Evolutionary conservation across 1,139 yeast species (phyloP).

Genomic region (Saccharomyces hybrid): DNA sequence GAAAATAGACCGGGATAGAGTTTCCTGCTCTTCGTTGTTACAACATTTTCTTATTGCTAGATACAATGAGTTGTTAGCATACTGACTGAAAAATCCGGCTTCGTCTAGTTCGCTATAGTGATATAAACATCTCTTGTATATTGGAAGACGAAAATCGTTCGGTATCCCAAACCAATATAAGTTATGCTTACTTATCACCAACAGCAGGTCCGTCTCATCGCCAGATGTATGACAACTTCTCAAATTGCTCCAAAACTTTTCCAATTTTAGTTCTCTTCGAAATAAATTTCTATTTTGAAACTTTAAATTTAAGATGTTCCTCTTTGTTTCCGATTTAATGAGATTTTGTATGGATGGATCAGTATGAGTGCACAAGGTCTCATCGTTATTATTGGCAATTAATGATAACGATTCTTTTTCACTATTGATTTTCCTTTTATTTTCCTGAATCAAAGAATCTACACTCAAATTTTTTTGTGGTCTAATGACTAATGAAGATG

Average conservation of each 20-base stretch:
- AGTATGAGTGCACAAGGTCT: background rate
- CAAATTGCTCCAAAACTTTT: background rate
- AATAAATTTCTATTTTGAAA: conserved; percentile 2
- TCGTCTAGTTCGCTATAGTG: background rate
- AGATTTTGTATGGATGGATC: background rate
- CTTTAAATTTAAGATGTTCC: background rate
- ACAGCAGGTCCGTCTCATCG: background rate
- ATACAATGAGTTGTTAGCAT: background rate
- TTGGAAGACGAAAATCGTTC: background rate
- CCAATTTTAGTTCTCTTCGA: background rate
- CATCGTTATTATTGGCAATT: background rate
- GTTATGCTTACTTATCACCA: background rate
- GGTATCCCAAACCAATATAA: conserved; percentile 6
- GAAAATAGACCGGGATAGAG: background rate
- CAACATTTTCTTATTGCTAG: background rate
- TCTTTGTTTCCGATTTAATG: conserved; percentile 1
- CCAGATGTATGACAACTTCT: background rate
- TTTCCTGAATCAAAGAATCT: conserved; percentile 6
- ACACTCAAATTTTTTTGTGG: conserved; percentile 2
- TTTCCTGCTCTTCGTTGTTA: background rate
- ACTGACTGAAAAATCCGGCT: background rate
- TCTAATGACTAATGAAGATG: background rate
- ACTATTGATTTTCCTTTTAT: conserved; percentile 2
- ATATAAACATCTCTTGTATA: conserved; percentile 3
- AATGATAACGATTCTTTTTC: conserved; percentile 2